Evolutionary conservation across 371 early-diverging fungal species (phyloP).

Genomic region (Rhizopus delemar): DNA sequence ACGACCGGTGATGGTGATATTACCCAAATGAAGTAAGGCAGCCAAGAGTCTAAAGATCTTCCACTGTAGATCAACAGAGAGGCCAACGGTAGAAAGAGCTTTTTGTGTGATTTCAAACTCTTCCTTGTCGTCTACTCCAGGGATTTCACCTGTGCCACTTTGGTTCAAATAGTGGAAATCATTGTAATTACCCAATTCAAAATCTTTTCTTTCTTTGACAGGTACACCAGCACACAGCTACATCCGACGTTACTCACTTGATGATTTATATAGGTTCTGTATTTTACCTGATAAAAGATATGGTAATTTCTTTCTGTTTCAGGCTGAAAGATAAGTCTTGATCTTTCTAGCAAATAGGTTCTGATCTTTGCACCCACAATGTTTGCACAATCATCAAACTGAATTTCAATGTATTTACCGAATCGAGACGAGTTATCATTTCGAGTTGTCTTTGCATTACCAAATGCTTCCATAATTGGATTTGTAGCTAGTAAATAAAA

Average conservation of each 20-base stretch:
- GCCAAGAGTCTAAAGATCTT: constrained; percentile 87
- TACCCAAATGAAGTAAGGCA: constrained; percentile 90
- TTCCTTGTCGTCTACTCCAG: constrained; percentile 86
- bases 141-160: constrained; percentile 77
- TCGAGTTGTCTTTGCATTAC: constrained; percentile 99
- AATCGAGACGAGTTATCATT: constrained; percentile 99
- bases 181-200: constrained; percentile 72
- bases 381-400: constrained; percentile 75
- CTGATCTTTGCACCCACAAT: constrained; percentile 95
- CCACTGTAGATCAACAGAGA: constrained; percentile 83
- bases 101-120: constrained; percentile 89
- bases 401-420: constrained; percentile 98
- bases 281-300: constrained; percentile 91
- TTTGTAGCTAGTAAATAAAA: constrained; percentile 76
- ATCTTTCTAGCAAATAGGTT: constrained; percentile 97
- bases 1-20: constrained; percentile 78
- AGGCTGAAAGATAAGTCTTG: constrained; percentile 93
- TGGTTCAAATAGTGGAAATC: constrained; percentile 86
- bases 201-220: constrained; percentile 75
- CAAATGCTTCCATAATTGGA: constrained; percentile 99
- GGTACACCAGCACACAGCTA: constrained; percentile 89
- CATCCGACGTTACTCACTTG: not conserved
- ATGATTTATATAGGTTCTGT: not conserved
- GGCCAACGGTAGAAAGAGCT: constrained; percentile 84
- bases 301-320: constrained; percentile 96